These are phyloP conservation scores for Mycena chlorophos DNA, from an alignment of 768 basidiomycete species.

Conservation along the genomic window DNA sequence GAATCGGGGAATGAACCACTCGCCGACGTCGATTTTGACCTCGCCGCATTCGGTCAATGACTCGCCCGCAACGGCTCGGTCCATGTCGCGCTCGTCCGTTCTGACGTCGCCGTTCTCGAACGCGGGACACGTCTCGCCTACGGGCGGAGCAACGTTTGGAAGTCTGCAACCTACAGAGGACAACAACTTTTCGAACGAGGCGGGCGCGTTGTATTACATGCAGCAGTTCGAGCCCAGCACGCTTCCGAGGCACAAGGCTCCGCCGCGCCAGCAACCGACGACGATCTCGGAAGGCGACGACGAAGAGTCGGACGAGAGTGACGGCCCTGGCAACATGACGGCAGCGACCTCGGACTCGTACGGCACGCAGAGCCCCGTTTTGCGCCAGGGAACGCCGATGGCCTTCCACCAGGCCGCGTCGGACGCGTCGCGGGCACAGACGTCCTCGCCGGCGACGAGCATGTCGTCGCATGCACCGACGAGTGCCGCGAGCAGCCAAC, in stretches of 20 bases:
- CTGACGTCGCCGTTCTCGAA: constrained; percentile 43
- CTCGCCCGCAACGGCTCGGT: constrained; percentile 4
- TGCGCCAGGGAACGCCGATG: constrained; percentile 40
- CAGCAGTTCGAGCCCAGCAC: constrained; percentile 51
- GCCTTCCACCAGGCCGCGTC: constrained; percentile 31
- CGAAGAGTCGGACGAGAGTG: constrained; percentile 37
- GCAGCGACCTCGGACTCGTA: constrained; percentile 8
- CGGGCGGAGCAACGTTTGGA: constrained; percentile 12
- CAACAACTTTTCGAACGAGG: constrained; percentile 50
- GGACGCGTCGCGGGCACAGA: constrained; percentile 6
- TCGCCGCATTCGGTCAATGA: constrained; percentile 32
- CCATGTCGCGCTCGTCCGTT: constrained; percentile 23
- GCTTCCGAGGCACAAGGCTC: constrained; percentile 20
- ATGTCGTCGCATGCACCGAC: constrained; percentile 18
- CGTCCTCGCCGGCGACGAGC: constrained; percentile 17
- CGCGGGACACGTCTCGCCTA: constrained; percentile 24
- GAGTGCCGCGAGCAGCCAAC: constrained; percentile 35
- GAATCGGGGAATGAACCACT: constrained; percentile 16
- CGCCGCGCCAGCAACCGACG: constrained; percentile 42
- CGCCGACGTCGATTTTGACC: constrained; percentile 32
- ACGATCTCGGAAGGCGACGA: constrained; percentile 46
- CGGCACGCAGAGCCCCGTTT: constrained; percentile 6
- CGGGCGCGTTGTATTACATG: constrained; percentile 71
- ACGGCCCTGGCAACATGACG: constrained; percentile 7
- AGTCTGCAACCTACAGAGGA: constrained; percentile 28